Base-by-base conservation (phyloP, 2,329 filamentous ascomycete genomes). In the Penicillium sp. region DNA sequence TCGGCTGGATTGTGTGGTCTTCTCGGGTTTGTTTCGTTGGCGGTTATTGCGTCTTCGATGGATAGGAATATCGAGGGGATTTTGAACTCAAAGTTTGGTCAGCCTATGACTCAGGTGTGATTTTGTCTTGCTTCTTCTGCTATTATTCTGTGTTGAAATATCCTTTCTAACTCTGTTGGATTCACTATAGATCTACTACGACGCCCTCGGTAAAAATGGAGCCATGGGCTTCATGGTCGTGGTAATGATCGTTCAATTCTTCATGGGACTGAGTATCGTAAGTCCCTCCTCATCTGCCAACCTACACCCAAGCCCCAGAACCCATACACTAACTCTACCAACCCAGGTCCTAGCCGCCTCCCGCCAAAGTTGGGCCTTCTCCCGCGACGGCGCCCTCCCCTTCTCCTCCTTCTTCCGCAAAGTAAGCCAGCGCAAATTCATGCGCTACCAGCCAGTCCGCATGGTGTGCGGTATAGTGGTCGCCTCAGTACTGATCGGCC, bases 291-390 rank as follows among this genome's bases (percentile, higher is more conserved):
- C 9, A 16, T 7, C 11, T 33, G 23, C 29, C 25, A 31, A 16
- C 13, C 2, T 15, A 13, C 5, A 29, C 11, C 9, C 29, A 3
- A n/a, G 13, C 9, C 2, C 10, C 27, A 31, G 2, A 27, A 19
- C 9, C 21, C 15, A 16, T 13, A 8, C 10, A 58, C 56, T 7
- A 64, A 71, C 36, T 38, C 16, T 5, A 44, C 21, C 10, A 2
- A 60, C 66, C 2, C 40, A 64, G 61, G 60, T 83, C 6, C 79
- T 86, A 10, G 84, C 84, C 1, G 81, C 80, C 9, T 84, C 81
- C 11, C 78, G 84, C 10, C 84, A 87, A 69, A 79, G 76, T 50
- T 87, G 84, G 84, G 84, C 84, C 0, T 86, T 86, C 68, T 82
- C 81, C 13, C 78, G 84, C 27, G 84, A 86, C 62, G 82, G 82